Base-by-base conservation (phyloP, 2,329 filamentous ascomycete species). In the Emydomyces testavorans region DNA sequence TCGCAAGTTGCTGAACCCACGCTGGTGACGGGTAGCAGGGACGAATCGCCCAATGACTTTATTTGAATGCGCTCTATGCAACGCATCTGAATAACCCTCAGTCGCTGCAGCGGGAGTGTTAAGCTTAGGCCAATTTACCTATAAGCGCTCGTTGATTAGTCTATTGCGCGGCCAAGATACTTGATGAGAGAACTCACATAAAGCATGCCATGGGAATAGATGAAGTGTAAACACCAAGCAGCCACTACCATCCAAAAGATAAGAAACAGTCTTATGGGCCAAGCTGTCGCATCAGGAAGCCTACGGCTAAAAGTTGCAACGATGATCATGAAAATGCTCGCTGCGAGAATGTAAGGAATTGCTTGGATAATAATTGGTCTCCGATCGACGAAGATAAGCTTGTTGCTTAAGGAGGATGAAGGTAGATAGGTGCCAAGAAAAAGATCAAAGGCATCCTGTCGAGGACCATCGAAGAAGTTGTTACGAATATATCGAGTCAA, bases 121-220 rank as follows among this genome's bases (percentile, higher is more conserved):
- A 40, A 98, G 78, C 63, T 94, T 95, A 7, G 92, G 92, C 92
- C 93, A 98, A 69, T 95, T 96, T 56, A 95, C 89, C 88, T 94
- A 52, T 37, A 44, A 38, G n/a, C 4, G 20, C 11, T 11, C 15
- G 29, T 5, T 39, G 8, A 21, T 49, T 49, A 49, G 46, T 23
- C 20, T 15, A n/a, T 37, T 21, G 8, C 21, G 4, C 7, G 15
- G 1, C 29, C 7, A 18, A 20, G 15, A 44, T n/a, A 10, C 3
- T 29, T 29, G 5, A 39, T 24, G 15, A 8, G 2, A 21, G 6
- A 18, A 80, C 87, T 77, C 77, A 96, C 92, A 61, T 92, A 98
- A 58, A 98, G 80, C 74, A 93, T 89, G 50, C 92, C 92, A 61
- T 95, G 85, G 40, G 69, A 76, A 59, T 80, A 74, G 57, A 98